phyloP scores from a whole-genome alignment of 352 stramenopile species.

The Hyaloperonospora brassicae region DNA sequence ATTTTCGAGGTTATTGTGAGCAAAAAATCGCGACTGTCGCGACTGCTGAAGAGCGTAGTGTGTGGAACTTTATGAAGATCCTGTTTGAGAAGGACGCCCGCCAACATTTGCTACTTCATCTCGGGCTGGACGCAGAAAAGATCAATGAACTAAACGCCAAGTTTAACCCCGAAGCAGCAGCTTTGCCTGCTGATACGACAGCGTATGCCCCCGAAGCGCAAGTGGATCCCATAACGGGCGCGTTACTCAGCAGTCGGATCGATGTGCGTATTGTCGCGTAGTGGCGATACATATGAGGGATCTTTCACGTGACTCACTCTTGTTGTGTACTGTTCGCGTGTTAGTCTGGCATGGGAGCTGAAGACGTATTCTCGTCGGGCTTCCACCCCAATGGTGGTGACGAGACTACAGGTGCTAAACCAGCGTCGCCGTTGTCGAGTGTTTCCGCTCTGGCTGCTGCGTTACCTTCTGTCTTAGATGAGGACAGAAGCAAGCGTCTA shows the following conservation, averaged over 20 bases:
- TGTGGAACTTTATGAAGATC: slow-evolving; percentile 91
- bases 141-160: slow-evolving; percentile 85
- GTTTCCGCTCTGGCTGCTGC: slow-evolving; percentile 41
- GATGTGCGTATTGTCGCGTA: slow-evolving; percentile 41
- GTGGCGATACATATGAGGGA: neutral
- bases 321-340: slow-evolving; percentile 9
- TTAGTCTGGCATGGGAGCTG: slow-evolving; percentile 49
- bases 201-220: slow-evolving; percentile 16
- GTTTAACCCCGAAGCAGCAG: slow-evolving; percentile 46
- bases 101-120: slow-evolving; percentile 90
- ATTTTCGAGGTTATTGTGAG: slow-evolving; percentile 91
- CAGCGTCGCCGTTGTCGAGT: slow-evolving; percentile 37
- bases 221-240: slow-evolving; percentile 39
- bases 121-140: slow-evolving; percentile 90
- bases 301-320: slow-evolving; percentile 8
- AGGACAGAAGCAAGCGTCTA: slow-evolving; percentile 66
- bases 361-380: slow-evolving; percentile 72
- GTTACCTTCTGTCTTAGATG: slow-evolving; percentile 41
- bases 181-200: slow-evolving; percentile 15
- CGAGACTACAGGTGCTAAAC: slow-evolving; percentile 14
- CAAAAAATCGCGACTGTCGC: slow-evolving; percentile 66
- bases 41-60: slow-evolving; percentile 59
- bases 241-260: slow-evolving; percentile 57
- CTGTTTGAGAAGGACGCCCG: slow-evolving; percentile 92
- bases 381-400: slow-evolving; percentile 41